phyloP scores from a whole-genome alignment of 805 yeast genomes.

The Sugiyamaella chiloensis region DNA sequence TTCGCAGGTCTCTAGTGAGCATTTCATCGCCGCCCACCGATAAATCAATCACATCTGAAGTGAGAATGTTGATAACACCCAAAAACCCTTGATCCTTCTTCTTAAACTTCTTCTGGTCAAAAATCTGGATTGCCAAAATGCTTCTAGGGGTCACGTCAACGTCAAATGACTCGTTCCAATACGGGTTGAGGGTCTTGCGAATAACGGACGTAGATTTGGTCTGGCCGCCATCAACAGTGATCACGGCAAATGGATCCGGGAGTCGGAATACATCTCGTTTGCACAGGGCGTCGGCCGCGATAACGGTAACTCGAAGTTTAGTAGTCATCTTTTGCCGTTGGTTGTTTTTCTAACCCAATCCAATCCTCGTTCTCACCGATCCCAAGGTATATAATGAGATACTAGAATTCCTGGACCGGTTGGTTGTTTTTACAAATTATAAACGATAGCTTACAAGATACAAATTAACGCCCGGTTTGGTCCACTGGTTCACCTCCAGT shows the following conservation, averaged over 20 bases:
- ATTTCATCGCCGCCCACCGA: slow-evolving; percentile 56
- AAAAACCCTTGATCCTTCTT: slow-evolving; percentile 97
- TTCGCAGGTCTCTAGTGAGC: slow-evolving; percentile 85
- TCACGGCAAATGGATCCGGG: slow-evolving; percentile 97
- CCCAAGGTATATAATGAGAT: too few species aligned
- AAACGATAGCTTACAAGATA: too few species aligned
- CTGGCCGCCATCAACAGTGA: slow-evolving; percentile 96
- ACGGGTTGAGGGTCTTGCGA: slow-evolving; percentile 90
- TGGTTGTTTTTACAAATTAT: too few species aligned
- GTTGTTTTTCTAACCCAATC: too few species aligned
- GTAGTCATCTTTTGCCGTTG: slow-evolving; percentile 9
- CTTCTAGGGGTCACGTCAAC: slow-evolving; percentile 76
- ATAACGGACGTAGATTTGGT: slow-evolving; percentile 93
- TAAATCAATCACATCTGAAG: slow-evolving; percentile 80
- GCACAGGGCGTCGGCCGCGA: slow-evolving; percentile 93
- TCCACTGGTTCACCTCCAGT: too few species aligned
- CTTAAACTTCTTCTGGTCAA: slow-evolving; percentile 95
- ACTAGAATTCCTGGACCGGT: too few species aligned
- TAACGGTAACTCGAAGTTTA: slow-evolving; percentile 39
- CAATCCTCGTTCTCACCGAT: too few species aligned
- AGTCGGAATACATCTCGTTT: slow-evolving; percentile 92
- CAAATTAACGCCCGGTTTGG: too few species aligned
- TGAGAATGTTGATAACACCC: slow-evolving; percentile 89
- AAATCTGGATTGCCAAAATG: slow-evolving; percentile 86
- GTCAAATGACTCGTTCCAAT: slow-evolving; percentile 92